Percentiles rank a stretch among this genome's conserved stretches.
phyloP scores from a whole-genome alignment of 2,329 filamentous ascomycete genomes.

The Aquanectria penicillioides region DNA sequence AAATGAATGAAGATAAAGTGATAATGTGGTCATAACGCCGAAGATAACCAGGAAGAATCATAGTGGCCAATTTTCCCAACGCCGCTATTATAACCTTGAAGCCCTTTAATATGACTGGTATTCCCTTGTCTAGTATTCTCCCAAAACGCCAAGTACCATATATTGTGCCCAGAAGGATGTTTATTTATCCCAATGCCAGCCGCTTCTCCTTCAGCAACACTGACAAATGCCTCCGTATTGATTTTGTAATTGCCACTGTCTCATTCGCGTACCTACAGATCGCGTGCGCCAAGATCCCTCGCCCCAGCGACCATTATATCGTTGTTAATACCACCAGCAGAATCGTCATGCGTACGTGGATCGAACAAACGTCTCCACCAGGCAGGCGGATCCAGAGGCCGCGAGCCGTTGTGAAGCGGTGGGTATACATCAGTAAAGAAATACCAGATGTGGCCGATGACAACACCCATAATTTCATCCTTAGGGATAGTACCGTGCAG shows the following conservation, averaged over 20 bases:
- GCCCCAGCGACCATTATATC: constrained; percentile 70
- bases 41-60: not conserved
- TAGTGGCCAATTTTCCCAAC: constrained; percentile 12
- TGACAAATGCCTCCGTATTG: not conserved
- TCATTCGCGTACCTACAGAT: constrained; percentile 22
- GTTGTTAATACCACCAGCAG: constrained; percentile 66
- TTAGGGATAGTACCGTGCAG: constrained; percentile 90
- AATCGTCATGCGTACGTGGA: constrained; percentile 58
- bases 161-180: not conserved
- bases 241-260: not conserved
- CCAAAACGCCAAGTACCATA: constrained; percentile 25
- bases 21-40: not conserved
- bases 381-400: constrained; percentile 86
- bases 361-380: constrained; percentile 93
- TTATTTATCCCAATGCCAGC: constrained; percentile 20
- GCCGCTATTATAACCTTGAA: constrained; percentile 21
- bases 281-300: constrained; percentile 41
- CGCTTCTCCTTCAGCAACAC: constrained; percentile 1
- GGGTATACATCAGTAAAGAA: constrained; percentile 98
- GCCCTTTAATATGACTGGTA: constrained; percentile 2
- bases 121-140: constrained; percentile 18
- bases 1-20: not conserved
- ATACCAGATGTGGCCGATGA: constrained; percentile 97
- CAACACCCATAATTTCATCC: constrained; percentile 94
- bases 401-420: constrained; percentile 83